Evolutionary conservation across 441 rosid species (phyloP).

Genomic region (Croton setiger): DNA sequence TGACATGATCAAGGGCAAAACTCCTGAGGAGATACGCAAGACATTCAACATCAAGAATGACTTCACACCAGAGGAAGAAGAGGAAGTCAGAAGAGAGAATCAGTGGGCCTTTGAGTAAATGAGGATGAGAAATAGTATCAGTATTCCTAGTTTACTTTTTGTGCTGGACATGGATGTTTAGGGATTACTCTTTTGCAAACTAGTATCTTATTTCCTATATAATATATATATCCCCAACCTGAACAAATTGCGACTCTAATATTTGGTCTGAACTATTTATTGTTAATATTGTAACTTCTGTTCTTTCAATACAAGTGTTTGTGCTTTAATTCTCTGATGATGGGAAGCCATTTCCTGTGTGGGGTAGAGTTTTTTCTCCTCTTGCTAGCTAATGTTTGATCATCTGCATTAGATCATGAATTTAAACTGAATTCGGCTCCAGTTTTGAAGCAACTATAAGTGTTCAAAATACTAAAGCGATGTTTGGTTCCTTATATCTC

Average conservation of each 20-base stretch:
- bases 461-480: too few relatives aligned
- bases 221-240: too few relatives aligned
- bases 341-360: neutral
- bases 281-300: conserved; percentile 14
- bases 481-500: too few relatives aligned
- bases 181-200: conserved; percentile 1
- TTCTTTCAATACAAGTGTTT: neutral
- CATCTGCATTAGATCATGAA: too few relatives aligned
- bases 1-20: conserved; percentile 44
- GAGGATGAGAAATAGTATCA: neutral
- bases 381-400: too few relatives aligned
- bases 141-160: neutral
- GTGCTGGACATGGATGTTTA: conserved; percentile 7
- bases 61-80: conserved; percentile 38
- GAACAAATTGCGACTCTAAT: neutral
- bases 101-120: conserved; percentile 47
- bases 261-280: neutral
- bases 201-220: conserved; percentile 6
- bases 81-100: conserved; percentile 44
- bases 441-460: too few relatives aligned
- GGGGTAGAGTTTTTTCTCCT: neutral
- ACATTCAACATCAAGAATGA: conserved; percentile 40
- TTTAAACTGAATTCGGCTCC: too few relatives aligned
- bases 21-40: conserved; percentile 38
- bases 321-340: neutral